Conservation (phyloP, 768 basidiomycete genomes). For the Kwoniella mangroviensis region DNA sequence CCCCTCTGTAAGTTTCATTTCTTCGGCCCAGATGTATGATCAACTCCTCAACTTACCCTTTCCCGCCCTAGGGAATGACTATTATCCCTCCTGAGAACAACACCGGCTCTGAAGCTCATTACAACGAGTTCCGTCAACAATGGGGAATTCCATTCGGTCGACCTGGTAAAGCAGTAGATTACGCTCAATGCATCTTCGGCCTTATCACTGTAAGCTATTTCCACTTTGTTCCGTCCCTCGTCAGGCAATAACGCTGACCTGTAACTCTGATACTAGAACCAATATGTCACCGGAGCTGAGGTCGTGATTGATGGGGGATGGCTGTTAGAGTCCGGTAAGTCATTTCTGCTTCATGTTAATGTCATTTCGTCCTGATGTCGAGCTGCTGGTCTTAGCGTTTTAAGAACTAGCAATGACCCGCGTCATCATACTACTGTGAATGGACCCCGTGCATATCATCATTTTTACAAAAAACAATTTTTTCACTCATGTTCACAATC, state of each 20-base stretch:
- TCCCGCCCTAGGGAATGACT: constrained; percentile 35
- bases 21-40: constrained; percentile 12
- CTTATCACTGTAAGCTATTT: constrained; percentile 41
- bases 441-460: too few relatives aligned
- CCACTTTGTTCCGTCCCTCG: neutral
- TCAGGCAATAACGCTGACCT: constrained; percentile 1
- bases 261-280: constrained; percentile 33
- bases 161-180: constrained; percentile 49
- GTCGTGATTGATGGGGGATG: constrained; percentile 54
- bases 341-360: neutral
- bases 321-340: constrained; percentile 37
- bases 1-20: constrained; percentile 38
- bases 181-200: constrained; percentile 51
- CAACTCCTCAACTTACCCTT: constrained; percentile 8
- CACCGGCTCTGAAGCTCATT: constrained; percentile 17
- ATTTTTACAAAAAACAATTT: too few relatives aligned
- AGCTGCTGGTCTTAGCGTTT: too few relatives aligned
- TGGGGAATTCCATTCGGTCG: constrained; percentile 52
- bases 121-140: constrained; percentile 29
- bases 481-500: too few relatives aligned
- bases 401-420: too few relatives aligned
- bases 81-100: constrained; percentile 29
- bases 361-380: too few relatives aligned
- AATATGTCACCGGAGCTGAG: constrained; percentile 51
- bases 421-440: too few relatives aligned